Base-by-base conservation (phyloP, 1,284 basidiomycete genomes). In the Irpex rosettiformis region DNA sequence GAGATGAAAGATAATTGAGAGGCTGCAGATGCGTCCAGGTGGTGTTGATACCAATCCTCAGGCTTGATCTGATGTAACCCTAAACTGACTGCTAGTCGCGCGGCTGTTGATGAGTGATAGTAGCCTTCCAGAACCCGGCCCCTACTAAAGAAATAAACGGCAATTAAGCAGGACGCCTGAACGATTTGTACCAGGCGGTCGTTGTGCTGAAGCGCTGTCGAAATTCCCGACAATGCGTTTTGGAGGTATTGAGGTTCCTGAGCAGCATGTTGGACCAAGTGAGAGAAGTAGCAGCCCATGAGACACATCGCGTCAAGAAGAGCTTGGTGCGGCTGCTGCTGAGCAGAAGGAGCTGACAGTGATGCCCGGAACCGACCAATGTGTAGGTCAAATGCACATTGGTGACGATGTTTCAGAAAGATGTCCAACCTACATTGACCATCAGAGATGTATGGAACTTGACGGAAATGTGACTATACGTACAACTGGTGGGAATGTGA, bases 291-390 rank as follows among this genome's bases (percentile, higher is more conserved):
- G 66, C 81, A 82, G 2, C 77, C 83, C 55, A 85, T 73, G 49
- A 86, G 79, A 67, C 80, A 84, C 48, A 86, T 80, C 18, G 83
- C 79, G 65, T 84, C 83, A 65, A 81, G 74, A 33, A 87, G 76
- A 1, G 83, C 80, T 2, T 84, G 79, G 66, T 86, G 84, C 4
- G 81, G 79, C 57, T 73, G 66, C 37, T 70, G 69, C 56, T n/a
- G n/a, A n/a, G 77, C 67, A 18, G 69, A 61, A 3, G 66, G 65
- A 16, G 63, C 58, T 40, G 61, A 61, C 28, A 70, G 62, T 13
- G 68, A 71, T 18, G 65, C 66, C 54, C 71, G 68, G 66, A 82
- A 78, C 30, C 79, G 72, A 43, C 74, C 73, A 54, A 80, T 70
- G 65, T 80, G 75, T 51, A 80, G 73, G 65, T 84, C 81, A 64